phyloP scores from a whole-genome alignment of 805 yeast genomes.

The Candida ficus region DNA sequence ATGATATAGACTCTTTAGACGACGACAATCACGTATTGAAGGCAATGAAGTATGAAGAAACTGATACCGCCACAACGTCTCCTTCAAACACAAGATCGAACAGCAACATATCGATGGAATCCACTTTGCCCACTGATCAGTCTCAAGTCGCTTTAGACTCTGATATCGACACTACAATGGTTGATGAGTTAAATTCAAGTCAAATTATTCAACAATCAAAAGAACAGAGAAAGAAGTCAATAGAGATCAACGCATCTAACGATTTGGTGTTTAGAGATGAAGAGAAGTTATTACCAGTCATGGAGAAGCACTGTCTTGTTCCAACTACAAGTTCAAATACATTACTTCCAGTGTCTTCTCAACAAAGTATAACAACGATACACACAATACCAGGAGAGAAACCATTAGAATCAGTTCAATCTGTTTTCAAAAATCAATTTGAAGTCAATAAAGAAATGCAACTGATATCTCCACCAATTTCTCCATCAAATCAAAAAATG shows the following conservation, averaged over 20 bases:
- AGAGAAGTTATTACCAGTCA: conserved; percentile 3
- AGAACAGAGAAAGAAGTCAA: background rate
- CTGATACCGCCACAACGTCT: background rate
- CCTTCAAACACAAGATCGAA: conserved; percentile 6
- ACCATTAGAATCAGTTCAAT: background rate
- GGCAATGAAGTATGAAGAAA: conserved; percentile 22
- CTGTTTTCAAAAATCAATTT: background rate
- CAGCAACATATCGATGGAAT: conserved; percentile 1
- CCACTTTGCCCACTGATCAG: background rate
- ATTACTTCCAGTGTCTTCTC: no score
- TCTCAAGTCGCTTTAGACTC: no score
- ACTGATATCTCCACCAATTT: conserved; percentile 12
- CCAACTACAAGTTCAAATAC: background rate
- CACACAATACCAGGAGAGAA: no score
- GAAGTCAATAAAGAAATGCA: conserved; percentile 2
- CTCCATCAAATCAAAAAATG: conserved; percentile 10
- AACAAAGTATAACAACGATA: no score
- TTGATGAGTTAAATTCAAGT: background rate
- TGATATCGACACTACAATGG: background rate
- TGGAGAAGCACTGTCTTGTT: no score
- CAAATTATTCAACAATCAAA: background rate
- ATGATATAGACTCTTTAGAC: background rate
- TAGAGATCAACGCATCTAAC: background rate
- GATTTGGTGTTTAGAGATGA: conserved; percentile 1
- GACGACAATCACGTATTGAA: conserved; percentile 15